These are phyloP conservation scores for Scenedesmus sp. DNA, from an alignment of 163 green algal genomes.

Conservation along the genomic window DNA sequence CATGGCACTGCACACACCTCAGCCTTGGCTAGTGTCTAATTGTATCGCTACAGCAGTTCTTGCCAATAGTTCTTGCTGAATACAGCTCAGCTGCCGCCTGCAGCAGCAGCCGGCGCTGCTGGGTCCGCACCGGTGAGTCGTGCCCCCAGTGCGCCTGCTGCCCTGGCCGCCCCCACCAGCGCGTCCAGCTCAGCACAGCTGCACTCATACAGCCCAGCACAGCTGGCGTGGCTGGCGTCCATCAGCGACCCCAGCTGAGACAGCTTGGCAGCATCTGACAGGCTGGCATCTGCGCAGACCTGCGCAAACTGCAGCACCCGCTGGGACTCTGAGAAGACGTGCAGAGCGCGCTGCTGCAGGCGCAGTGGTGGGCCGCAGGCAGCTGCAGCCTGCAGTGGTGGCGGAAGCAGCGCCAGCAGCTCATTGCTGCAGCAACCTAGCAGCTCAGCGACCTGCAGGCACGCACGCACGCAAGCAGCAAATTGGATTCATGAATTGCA, in stretches of 20 bases:
- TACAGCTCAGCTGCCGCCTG: neutral
- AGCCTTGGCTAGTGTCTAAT: no score
- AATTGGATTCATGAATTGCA: no score
- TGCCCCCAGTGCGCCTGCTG: conserved; percentile 84
- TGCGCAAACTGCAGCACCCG: conserved; percentile 86
- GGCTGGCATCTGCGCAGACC: conserved; percentile 1
- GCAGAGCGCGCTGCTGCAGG: conserved; percentile 63
- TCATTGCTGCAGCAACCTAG: neutral
- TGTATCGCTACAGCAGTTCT: no score
- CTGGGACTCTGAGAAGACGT: conserved; percentile 90
- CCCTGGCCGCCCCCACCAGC: conserved; percentile 77
- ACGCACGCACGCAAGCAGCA: neutral
- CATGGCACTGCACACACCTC: no score
- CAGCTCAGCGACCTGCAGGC: neutral
- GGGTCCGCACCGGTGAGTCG: conserved; percentile 79
- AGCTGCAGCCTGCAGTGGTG: conserved; percentile 3
- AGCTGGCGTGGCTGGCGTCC: conserved; percentile 89
- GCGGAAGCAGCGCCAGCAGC: conserved; percentile 3
- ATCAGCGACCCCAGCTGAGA: conserved; percentile 84
- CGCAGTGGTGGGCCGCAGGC: neutral
- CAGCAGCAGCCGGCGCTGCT: neutral
- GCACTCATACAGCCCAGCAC: conserved; percentile 91
- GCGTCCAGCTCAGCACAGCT: conserved; percentile 92
- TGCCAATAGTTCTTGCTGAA: neutral
- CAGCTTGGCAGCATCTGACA: conserved; percentile 18